Base-by-base conservation (phyloP, 2,329 filamentous ascomycete species). In the Anthostomella pinea region DNA sequence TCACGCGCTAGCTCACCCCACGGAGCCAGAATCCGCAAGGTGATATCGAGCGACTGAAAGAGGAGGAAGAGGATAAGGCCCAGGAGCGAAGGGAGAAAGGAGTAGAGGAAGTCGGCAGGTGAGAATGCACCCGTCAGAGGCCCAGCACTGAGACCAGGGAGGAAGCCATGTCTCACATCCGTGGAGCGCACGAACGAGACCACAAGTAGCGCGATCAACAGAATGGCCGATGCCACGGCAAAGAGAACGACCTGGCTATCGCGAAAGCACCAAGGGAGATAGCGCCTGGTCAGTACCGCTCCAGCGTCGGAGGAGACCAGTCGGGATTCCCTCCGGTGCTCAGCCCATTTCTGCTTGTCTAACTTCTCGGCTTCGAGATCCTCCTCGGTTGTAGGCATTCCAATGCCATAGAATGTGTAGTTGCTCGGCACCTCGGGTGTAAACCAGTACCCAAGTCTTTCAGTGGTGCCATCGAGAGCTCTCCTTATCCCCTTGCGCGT, bases 391-490 rank as follows among this genome's bases (percentile, higher is more conserved):
- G 51, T 52, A 8, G 57, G 35, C 6, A 52, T 43, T 15, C 58
- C 58, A 22, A 61, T 51, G 22, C 58, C 50, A 56, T 95, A 89
- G 71, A 93, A 94, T 17, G 88, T 69, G 14, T 81, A 79, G 14
- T 69, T 71, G 7, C 63, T 56, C 4, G 76, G 73, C 43, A 73
- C 71, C 37, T 79, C 79, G 13, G 81, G 79, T 17, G 81, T 79
- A 40, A 77, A 78, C 87, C 90, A 96, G 62, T 94, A 94, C 6
- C 90, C 88, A n/a, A 96, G 73, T 28, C 85, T 75, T 51, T 91
- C 81, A 5, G 75, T 67, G 46, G 78, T 77, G 43, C 72, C 77
- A 53, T 69, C 75, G 27, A 77, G 70, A 45, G 70, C 70, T 18
- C 70, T 64, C 50, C 64, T 65, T 52, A 85, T 77, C 21, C 79